Evolutionary conservation across 2,329 filamentous ascomycete species (phyloP), one percentile per base, ranked within the genome.

Genomic region (Cladosporium austrohemisphaericum): DNA sequence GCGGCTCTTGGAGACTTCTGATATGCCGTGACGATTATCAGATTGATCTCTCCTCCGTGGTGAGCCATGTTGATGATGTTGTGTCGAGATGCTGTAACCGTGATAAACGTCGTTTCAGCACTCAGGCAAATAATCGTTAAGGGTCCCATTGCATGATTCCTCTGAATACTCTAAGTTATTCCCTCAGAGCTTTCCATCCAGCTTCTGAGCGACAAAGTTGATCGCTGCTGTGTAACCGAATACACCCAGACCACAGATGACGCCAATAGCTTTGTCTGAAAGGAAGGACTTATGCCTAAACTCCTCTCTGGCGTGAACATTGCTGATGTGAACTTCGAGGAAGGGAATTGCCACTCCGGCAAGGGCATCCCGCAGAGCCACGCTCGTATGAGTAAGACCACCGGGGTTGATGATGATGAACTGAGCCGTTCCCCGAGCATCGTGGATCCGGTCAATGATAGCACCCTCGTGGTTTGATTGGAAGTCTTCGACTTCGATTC

Each of bases 401-500:
- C 81, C 87, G 0, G 86, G 81, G 68, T 91, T 91, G 71, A 91
- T 88, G 60, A 91, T 71, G 56, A 87, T 79, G 54, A 77, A 84
- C 53, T 86, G 82, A 16, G 80, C 70, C 1, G 72, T 71, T 20
- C 67, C 71, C 1, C 81, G 76, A 0, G 84, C 84, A 14, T 75
- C 76, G 48, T 91, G 86, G 56, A 92, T 85, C 53, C 83, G 78
- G 69, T 89, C 85, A 52, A 89, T 73, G 53, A 89, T 79, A 23
- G 79, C 80, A 48, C 86, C 86, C 67, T 92, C 87, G 64, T 86
- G 82, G 70, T 91, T 92, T 11, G 84, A 87, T 68, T 91, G 86
- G 66, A 86, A 87, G 31, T 75, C 67, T 8, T 77, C 67, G 18
- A 91, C 67, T 5, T 68, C 66, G 36, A 76, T 67, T 37, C 72